These are phyloP conservation scores for Hawksworthiomyces lignivorus DNA, from an alignment of 2,329 filamentous ascomycete genomes.

Conservation along the genomic window DNA sequence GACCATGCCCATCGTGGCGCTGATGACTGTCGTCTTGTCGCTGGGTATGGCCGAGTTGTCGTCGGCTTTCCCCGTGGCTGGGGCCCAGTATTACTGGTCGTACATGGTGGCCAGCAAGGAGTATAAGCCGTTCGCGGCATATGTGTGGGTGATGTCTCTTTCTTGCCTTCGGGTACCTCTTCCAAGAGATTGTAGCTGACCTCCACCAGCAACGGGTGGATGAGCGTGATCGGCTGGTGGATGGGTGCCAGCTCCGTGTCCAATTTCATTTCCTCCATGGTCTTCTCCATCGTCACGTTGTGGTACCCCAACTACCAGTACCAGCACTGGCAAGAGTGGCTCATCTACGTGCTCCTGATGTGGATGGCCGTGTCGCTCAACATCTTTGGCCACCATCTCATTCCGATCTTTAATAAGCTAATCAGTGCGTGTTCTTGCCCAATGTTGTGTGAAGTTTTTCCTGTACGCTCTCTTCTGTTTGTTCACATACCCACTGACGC, in stretches of 20 bases:
- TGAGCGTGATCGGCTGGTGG: constrained; percentile 12
- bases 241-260: constrained; percentile 10
- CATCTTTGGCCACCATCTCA: constrained; percentile 8
- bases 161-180: not conserved
- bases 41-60: constrained; percentile 18
- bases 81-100: constrained; percentile 36
- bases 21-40: constrained; percentile 21
- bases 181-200: too few relatives aligned
- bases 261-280: constrained; percentile 12
- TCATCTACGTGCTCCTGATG: constrained; percentile 6
- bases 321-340: constrained; percentile 10
- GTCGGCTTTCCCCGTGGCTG: constrained; percentile 26
- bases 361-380: constrained; percentile 9
- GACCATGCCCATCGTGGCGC: constrained; percentile 19
- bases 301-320: constrained; percentile 8
- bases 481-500: not conserved
- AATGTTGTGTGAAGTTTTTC: too few relatives aligned
- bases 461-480: not conserved
- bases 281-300: constrained; percentile 8
- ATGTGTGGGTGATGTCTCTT: constrained; percentile 13
- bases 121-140: constrained; percentile 19
- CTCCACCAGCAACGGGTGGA: constrained; percentile 4
- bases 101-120: constrained; percentile 15
- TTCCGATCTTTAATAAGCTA: constrained; percentile 10
- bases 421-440: constrained; percentile 2